Base-by-base conservation (phyloP, 2,329 filamentous ascomycete genomes). In the Fusarium brachygibbosum region DNA sequence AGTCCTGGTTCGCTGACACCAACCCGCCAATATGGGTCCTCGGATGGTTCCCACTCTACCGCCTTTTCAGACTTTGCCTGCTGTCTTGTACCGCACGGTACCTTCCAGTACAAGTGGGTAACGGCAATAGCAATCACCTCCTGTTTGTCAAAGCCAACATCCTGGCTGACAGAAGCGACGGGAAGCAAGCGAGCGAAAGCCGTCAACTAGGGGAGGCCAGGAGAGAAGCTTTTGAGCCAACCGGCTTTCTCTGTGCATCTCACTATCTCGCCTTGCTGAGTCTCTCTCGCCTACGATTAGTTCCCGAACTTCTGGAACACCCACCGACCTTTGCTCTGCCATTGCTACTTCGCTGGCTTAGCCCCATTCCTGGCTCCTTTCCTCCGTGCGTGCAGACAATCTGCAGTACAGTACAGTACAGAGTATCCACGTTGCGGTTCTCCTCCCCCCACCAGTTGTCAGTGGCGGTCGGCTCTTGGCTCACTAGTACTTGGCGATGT, bases 141-240 rank as follows among this genome's bases (percentile, higher is more conserved):
- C 50, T 57, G 37, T 53, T 48, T 57, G 38, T 63, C 52, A 49
- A 52, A 32, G 54, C 65, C 52, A 64, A 55, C 54, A 73, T 64
- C 71, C 71, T 58, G 68, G 71, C 60, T 67, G 66, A 63, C 71
- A 72, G 70, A 66, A 58, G 40, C 71, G 61, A 69, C 71, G 71
- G 71, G 69, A 74, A 73, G 67, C 64, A 73, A 73, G 71, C 71
- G 71, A 73, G 71, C 69, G 69, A 69, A 67, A 63, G 49, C 63
- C 66, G 67, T 57, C 63, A 67, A 54, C 70, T 63, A 69, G 66
- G 66, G 58, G 62, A 21, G 23, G n/a, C 42, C 28, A 45, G 66
- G 32, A 35, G 45, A 59, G 28, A 46, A 35, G 58, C 55, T 65
- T 41, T 52, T 70, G 63, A 61, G 64, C 63, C 67, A 69, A 72